Evolutionary conservation across 805 yeast species (phyloP), one percentile per base, ranked within the genome.

Genomic region (Debaryomyces hansenii): DNA sequence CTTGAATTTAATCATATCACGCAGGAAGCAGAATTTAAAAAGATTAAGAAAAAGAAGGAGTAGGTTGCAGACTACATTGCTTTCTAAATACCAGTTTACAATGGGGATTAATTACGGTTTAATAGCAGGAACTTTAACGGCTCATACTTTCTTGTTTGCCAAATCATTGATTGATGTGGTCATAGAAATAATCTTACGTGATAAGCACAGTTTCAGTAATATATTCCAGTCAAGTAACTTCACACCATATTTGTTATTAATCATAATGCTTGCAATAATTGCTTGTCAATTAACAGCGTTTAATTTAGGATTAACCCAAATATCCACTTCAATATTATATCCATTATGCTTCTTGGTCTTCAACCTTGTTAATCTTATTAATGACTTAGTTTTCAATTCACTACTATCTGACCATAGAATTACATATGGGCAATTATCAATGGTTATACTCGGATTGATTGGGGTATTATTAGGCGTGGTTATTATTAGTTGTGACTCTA

Each of bases 301-400:
- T 48, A 90, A 90, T 66, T 73, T 79, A 56, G 96, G 96, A 0
- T 72, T 90, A 45, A 75, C 82, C 41, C 76, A 76, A 47, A 77
- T 84, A 36, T 83, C 90, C 43, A 87, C 96, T 0, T 82, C 92
- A 2, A 77, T 89, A 14, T 71, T 90, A 28, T 90, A 90, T 59
- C 97, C 97, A 0, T 69, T 90, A 51, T 87, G 90, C 29, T 90
- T 90, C 63, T 85, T 94, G 64, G 80, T 88, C 38, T 90, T 86
- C 71, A 90, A 88, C 68, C 67, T 87, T 41, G 72, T 79, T 48
- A 85, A 86, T 53, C 60, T 73, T 49, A 55, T 72, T 46, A 73
- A 73, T 47, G 78, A 71, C 46, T 49, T 73, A 38, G 78, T 84
- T 31, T 69, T 81, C 50, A 88, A 88, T 63, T 84, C 87, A 14